A percentile compares a stretch with the other conserved stretches of the same genome.
These are phyloP conservation scores for Pontederia crassipes DNA, from an alignment of 176 grass and related monocot genomes.

Conservation along the genomic window DNA sequence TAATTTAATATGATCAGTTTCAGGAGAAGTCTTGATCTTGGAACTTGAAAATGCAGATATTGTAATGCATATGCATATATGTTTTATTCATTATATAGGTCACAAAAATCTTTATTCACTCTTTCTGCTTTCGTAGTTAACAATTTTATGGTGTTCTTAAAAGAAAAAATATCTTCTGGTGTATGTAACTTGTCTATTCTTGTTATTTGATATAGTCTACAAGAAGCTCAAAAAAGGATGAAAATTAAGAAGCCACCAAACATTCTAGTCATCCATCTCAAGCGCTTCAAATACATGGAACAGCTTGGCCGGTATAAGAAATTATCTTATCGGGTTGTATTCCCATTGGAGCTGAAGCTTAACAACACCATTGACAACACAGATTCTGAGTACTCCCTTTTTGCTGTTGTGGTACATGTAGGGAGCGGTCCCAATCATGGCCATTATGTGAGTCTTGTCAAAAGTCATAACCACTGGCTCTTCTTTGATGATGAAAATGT, in stretches of 20 bases:
- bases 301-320: conserved; percentile 93
- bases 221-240: conserved; percentile 98
- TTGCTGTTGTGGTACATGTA: conserved; percentile 87
- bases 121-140: neutral
- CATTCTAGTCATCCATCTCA: conserved; percentile 93
- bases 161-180: no score
- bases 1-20: no score
- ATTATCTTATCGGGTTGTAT: conserved; percentile 79
- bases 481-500: conserved; percentile 95
- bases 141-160: conserved; percentile 3
- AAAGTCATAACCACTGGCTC: conserved; percentile 91
- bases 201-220: conserved; percentile 42
- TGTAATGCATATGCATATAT: neutral
- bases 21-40: no score
- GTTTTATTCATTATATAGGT: neutral
- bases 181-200: conserved; percentile 4
- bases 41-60: no score
- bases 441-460: conserved; percentile 91
- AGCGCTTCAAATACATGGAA: conserved; percentile 95
- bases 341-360: conserved; percentile 94
- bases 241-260: conserved; percentile 96
- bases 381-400: conserved; percentile 86
- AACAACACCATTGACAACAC: conserved; percentile 65
- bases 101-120: neutral
- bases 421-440: conserved; percentile 90